Percentiles rank a stretch among this genome's conserved stretches.
phyloP scores from a whole-genome alignment of 2,329 filamentous ascomycete genomes.

The Clonostachys rhizophaga region DNA sequence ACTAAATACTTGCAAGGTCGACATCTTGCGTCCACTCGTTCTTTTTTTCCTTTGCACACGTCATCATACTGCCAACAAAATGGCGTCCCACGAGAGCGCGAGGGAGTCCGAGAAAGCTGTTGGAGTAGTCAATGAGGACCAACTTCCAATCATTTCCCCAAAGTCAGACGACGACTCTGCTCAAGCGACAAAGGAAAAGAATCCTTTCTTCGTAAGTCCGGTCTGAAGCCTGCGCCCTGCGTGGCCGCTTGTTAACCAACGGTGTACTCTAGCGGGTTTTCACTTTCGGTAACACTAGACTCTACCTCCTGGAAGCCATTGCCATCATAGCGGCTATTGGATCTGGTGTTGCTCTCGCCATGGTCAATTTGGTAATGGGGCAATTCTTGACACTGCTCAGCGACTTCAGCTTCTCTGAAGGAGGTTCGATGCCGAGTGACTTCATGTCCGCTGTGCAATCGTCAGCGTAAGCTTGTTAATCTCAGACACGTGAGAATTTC shows the following conservation, averaged over 20 bases:
- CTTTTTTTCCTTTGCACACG: not conserved
- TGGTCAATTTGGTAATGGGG: slow-evolving; percentile 19
- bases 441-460: slow-evolving; percentile 9
- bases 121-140: not conserved
- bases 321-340: slow-evolving; percentile 13
- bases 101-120: not conserved
- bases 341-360: slow-evolving; percentile 16
- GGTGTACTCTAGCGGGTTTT: slow-evolving; percentile 13
- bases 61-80: not conserved
- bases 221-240: not conserved
- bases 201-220: not conserved
- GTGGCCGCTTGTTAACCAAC: not conserved
- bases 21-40: not conserved
- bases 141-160: not conserved
- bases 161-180: not conserved
- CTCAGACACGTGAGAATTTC: not conserved
- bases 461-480: not conserved
- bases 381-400: slow-evolving; percentile 15
- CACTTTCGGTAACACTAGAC: slow-evolving; percentile 8
- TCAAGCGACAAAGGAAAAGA: not conserved
- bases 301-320: slow-evolving; percentile 15
- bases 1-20: too few relatives aligned
- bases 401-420: slow-evolving; percentile 5
- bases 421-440: slow-evolving; percentile 4
- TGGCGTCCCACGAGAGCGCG: not conserved